Base-by-base conservation (phyloP, 441 rosid species). In the Adansonia rubrostipa region DNA sequence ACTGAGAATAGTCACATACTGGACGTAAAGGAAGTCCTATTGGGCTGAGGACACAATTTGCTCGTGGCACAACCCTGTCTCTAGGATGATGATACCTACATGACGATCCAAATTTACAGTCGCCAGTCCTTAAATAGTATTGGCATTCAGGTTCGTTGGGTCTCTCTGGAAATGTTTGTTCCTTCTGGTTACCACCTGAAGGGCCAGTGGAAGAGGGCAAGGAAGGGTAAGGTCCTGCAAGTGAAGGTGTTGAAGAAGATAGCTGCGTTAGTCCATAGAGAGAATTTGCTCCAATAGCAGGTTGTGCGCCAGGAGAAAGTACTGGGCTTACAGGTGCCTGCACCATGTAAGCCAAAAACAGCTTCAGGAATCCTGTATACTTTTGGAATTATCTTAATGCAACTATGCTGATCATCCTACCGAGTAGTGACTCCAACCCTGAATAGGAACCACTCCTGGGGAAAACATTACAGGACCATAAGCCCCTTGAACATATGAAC, bases 261-360 rank as follows among this genome's bases (percentile, higher is more conserved):
- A 92, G 85, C 70, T 88, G 94, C 5, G 95, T 74, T 71, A 91
- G 89, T 71, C 93, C 97, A 77, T 95, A 93, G 10, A 92, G 76
- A 80, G 97, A 92, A 79, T 96, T 80, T 80, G 92, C 86, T 70
- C 96, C 92, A 84, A 89, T 91, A 60, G 97, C 87, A 77, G 94
- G 93, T 81, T 91, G 98, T 4, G 92, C 93, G 80, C 97, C 89
- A 81, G 99, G 97, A 84, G 97, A 95, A 24, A 87, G 85, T 80
- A 88, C 97, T 72, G 98, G 97, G 79, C 96, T 95, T 79, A 93
- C 96, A 87, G 99, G 91, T 57, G 96, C 92, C 99, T 93, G 78
- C 75, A 80, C 80, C 88, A 84, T 33, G 65, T 22, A 79, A 71
- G 22, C 28, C 71, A 76, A 66, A 40, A 74, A 28, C 60, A 63